Base-by-base conservation (phyloP, 2,329 filamentous ascomycete species). In the Aspergillus fructus region DNA sequence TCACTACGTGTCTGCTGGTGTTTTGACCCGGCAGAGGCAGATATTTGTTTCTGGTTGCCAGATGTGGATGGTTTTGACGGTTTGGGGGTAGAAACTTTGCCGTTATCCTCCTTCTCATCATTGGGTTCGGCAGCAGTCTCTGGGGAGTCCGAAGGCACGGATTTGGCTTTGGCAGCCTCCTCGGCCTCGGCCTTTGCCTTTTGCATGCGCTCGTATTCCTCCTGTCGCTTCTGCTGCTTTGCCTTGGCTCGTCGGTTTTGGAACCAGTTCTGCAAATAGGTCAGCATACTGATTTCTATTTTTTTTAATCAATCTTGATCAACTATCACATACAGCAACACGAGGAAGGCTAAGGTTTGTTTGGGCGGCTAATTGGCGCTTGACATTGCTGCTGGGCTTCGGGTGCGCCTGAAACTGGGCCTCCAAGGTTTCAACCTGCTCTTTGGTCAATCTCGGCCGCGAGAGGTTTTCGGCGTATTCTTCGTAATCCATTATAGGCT, bases 231-330 rank as follows among this genome's bases (percentile, higher is more conserved):
- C 64, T 81, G 78, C 62, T 81, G 78, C 64, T 81, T 81, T 49
- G 79, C 79, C 63, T 81, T 81, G 55, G 79, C 79, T 47, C 79
- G 76, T 59, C 79, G 75, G 62, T 81, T 81, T 62, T 81, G 79
- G 64, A 81, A 81, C 79, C 79, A 81, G 60, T 81, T 81, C 79
- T 81, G 59, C 42, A 58, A 17, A 17, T 13, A 41, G 1, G 49
- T 49, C 33, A 51, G 59, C 58, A 37, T 37, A 15, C 13, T 37
- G 13, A n/a, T 37, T 37, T 13, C n/a, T 62, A 60, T 56, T 59
- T 42, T 50, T 17, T 39, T 27, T 19, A 19, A 27, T 15, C 8
- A 19, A 39, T 5, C 13, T 13, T 27, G 24, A 23, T 43, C 40
- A 39, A 34, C 13, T 19, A 47, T 56, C 47, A 76, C 78, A 60